Percentiles rank a stretch among this genome's conserved stretches.
phyloP scores from a whole-genome alignment of 164 flowering plant species.

The Vitis cinerea region DNA sequence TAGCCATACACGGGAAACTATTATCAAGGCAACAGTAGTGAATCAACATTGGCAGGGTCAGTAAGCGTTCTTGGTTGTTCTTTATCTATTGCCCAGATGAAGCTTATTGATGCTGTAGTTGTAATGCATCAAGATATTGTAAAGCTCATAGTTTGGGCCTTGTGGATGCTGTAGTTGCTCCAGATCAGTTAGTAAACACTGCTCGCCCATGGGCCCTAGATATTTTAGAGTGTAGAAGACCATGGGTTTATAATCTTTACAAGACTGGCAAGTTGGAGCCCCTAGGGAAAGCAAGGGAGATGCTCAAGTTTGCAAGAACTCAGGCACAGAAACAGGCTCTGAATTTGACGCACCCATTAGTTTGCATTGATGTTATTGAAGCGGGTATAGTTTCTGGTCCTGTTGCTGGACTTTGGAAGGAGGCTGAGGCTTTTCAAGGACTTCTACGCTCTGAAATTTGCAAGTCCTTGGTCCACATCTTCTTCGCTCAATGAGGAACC shows the following conservation, averaged over 20 bases:
- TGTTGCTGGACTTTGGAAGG: conserved; percentile 71
- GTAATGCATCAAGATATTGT: conserved; percentile 10
- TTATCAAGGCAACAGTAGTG: too few relatives aligned
- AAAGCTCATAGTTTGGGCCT: conserved; percentile 72
- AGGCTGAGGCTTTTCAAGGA: conserved; percentile 50
- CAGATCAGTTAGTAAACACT: conserved; percentile 49
- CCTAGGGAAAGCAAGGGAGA: conserved; percentile 77
- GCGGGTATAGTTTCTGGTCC: conserved; percentile 76
- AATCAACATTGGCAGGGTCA: conserved; percentile 54
- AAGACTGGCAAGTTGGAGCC: conserved; percentile 81
- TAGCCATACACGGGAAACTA: too few relatives aligned
- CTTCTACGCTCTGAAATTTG: conserved; percentile 50
- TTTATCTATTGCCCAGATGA: conserved; percentile 39
- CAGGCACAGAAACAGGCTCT: conserved; percentile 74
- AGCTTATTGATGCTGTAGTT: conserved; percentile 54
- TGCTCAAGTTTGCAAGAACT: conserved; percentile 72
- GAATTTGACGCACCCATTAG: conserved; percentile 72
- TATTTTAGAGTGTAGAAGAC: conserved; percentile 59
- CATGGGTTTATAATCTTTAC: conserved; percentile 74
- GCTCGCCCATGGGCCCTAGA: conserved; percentile 89
- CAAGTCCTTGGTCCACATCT: conserved; percentile 68
- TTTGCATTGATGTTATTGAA: conserved; percentile 74
- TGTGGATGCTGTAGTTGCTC: conserved; percentile 75
- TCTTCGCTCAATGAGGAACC: conserved; percentile 76
- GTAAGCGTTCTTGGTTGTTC: conserved; percentile 23